Conservation (phyloP, 352 stramenopile species). For the Phytophthora europaea region DNA sequence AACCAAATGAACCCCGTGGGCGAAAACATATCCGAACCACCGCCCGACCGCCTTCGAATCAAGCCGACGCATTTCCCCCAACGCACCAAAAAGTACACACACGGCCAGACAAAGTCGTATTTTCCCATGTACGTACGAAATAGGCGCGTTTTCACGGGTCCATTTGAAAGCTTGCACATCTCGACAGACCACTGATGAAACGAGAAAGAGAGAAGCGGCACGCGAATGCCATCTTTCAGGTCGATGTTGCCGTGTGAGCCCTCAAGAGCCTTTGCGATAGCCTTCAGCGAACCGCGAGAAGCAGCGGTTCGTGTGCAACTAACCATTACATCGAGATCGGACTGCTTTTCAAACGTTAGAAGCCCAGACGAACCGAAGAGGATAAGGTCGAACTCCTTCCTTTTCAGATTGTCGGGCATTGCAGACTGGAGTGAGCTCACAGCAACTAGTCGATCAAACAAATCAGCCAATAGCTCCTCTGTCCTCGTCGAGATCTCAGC, state of each 20-base stretch:
- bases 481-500: slow-evolving; percentile 58
- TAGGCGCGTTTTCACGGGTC: slow-evolving; percentile 76
- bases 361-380: slow-evolving; percentile 80
- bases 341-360: slow-evolving; percentile 83
- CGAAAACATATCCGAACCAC: slow-evolving; percentile 65
- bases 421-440: slow-evolving; percentile 53
- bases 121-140: slow-evolving; percentile 76
- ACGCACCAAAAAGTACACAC: slow-evolving; percentile 76
- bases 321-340: slow-evolving; percentile 79
- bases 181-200: slow-evolving; percentile 75
- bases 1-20: slow-evolving; percentile 81
- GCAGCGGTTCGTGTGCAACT: not conserved
- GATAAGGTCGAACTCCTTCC: slow-evolving; percentile 54
- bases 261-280: slow-evolving; percentile 45
- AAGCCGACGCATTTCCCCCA: slow-evolving; percentile 80
- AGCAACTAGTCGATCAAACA: slow-evolving; percentile 77
- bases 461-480: slow-evolving; percentile 59
- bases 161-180: slow-evolving; percentile 62
- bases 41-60: slow-evolving; percentile 63
- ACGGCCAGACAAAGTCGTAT: slow-evolving; percentile 82
- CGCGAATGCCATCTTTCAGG: slow-evolving; percentile 58
- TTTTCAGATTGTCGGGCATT: slow-evolving; percentile 53
- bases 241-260: slow-evolving; percentile 46
- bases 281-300: slow-evolving; percentile 35
- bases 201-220: slow-evolving; percentile 75